Base-by-base conservation (phyloP, 495 filamentous ascomycete genomes). In the Evernia prunastri region DNA sequence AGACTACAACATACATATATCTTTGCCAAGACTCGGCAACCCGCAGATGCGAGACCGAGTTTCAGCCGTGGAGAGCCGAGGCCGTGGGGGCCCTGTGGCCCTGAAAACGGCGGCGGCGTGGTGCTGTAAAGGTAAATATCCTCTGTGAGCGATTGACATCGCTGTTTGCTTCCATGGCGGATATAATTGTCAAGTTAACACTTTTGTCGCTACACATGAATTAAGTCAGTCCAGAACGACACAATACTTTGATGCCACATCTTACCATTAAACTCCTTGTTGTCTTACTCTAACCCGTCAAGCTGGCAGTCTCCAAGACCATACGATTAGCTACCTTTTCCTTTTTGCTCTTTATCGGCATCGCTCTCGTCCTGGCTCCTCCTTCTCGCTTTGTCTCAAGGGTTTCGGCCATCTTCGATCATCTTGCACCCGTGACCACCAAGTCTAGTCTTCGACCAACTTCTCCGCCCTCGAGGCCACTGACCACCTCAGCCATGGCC, bases 361-460 rank as follows among this genome's bases (percentile, higher is more conserved):
- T 86, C 57, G 68, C 77, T 72, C 72, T 86, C 86, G 90, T 87
- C 76, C 87, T 96, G 91, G 91, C 91, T 76, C 82, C 86, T 70
- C 76, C 80, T 71, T 76, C 84, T 71, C 82, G 86, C 65, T 73
- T 88, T 69, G 74, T 84, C 69, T 78, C 83, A 39, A 84, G 89
- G 54, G 78, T 93, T 64, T 79, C 84, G 65, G 74, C 81, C 51
- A 77, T 91, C 71, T 77, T 91, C 64, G 80, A 80, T 63, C 75
- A 76, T 53, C 62, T 81, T 58, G 69, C 68, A 67, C 74, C 76
- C 23, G 58, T 63, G n/a, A 63, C 37, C 29, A 58, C 66, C 33
- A 61, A 51, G 23, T 47, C 53, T 35, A 51, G 42, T 27, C 63
- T 66, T 58, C 68, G 56, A 29, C 56, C 68, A 53, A 69, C 67